Percentiles rank a stretch among this genome's conserved stretches.
Conservation (phyloP, 2,329 filamentous ascomycete genomes). For the Sordariomycetes sp. region DNA sequence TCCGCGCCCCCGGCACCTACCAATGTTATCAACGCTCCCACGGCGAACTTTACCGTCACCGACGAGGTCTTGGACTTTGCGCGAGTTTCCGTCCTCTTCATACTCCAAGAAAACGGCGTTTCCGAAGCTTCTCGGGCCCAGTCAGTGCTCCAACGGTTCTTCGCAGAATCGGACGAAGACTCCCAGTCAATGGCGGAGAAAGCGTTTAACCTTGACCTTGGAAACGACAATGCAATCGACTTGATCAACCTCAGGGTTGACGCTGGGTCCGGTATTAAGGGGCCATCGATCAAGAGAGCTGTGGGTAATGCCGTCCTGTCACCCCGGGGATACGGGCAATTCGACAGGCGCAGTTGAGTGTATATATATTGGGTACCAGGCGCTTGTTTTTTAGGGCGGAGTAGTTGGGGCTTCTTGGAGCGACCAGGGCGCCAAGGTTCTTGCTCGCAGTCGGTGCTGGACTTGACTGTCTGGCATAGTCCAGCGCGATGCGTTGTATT, state of each 20-base stretch:
- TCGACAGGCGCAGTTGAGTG: not conserved
- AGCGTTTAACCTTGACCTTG: slow-evolving; percentile 26
- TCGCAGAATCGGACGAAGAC: slow-evolving; percentile 23
- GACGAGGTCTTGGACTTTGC: slow-evolving; percentile 50
- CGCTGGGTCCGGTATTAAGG: slow-evolving; percentile 3
- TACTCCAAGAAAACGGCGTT: slow-evolving; percentile 42
- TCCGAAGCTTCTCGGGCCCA: slow-evolving; percentile 40
- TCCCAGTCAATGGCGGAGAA: slow-evolving; percentile 23
- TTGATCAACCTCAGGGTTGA: slow-evolving; percentile 25
- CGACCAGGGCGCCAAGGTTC: not conserved
- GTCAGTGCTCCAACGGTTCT: slow-evolving; percentile 37
- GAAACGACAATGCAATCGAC: slow-evolving; percentile 32
- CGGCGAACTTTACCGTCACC: slow-evolving; percentile 30
- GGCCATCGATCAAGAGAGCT: not conserved
- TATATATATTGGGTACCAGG: not conserved
- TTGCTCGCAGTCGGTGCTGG: not conserved
- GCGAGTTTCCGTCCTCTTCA: slow-evolving; percentile 45
- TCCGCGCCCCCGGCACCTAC: slow-evolving; percentile 4
- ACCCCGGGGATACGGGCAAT: not conserved
- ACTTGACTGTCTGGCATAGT: not conserved
- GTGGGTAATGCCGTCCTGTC: not conserved
- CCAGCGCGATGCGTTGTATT: not conserved
- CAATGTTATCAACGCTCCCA: not conserved
- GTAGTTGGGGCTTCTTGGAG: not conserved
- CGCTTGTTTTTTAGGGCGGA: not conserved